Conservation (phyloP, 371 early-diverging fungal genomes). For the Mortierella sp. region DNA sequence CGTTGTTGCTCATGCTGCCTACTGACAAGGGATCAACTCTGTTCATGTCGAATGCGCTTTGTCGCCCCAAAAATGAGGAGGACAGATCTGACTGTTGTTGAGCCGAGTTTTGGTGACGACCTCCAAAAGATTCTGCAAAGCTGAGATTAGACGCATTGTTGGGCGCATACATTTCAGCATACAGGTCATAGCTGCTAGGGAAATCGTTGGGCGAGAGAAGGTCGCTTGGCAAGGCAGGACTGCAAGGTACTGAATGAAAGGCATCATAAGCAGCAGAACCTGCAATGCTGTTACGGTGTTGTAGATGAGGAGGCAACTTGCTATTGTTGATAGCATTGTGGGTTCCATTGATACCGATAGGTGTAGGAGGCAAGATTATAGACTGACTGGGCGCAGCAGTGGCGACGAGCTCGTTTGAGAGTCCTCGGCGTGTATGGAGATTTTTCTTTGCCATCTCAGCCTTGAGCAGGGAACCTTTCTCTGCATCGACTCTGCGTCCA, state of each 20-base stretch:
- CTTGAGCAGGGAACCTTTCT: conserved; percentile 86
- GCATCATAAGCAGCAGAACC: conserved; percentile 65
- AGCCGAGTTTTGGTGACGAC: conserved; percentile 29
- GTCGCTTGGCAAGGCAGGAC: conserved; percentile 67
- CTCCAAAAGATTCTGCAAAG: conserved; percentile 52
- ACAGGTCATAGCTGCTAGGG: conserved; percentile 63
- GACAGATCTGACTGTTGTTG: conserved; percentile 48
- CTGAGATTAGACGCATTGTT: conserved; percentile 51
- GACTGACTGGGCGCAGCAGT: conserved; percentile 18
- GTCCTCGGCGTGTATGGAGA: conserved; percentile 70
- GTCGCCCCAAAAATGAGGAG: conserved; percentile 53
- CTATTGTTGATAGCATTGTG: conserved; percentile 34
- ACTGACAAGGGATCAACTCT: conserved; percentile 50
- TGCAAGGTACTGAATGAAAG: conserved; percentile 64
- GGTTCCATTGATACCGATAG: conserved; percentile 38
- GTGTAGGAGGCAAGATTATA: conserved; percentile 31
- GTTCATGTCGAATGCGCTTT: conserved; percentile 40
- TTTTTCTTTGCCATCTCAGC: conserved; percentile 98
- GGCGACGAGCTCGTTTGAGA: conserved; percentile 41
- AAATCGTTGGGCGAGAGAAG: conserved; percentile 70
- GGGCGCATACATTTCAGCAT: conserved; percentile 61
- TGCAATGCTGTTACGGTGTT: conserved; percentile 55
- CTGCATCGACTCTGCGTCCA: conserved; percentile 90
- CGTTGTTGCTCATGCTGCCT: conserved; percentile 41
- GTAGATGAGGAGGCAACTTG: conserved; percentile 46